These are phyloP conservation scores for Globisporangium megalacanthum DNA, from an alignment of 352 stramenopile genomes.

Conservation along the genomic window DNA sequence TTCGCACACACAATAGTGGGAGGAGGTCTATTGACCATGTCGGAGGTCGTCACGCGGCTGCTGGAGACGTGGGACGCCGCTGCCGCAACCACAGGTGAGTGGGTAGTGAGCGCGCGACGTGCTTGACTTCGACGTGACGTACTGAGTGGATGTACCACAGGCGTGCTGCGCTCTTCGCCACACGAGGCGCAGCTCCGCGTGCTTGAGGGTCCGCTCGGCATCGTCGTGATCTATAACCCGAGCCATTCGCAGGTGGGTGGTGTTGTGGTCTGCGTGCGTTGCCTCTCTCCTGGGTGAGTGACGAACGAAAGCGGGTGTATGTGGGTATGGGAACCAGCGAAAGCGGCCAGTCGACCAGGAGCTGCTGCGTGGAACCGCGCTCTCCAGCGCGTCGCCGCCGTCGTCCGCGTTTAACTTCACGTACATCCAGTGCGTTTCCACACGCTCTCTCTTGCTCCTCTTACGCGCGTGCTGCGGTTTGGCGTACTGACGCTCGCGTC, in stretches of 20 bases:
- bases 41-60: conserved; percentile 6
- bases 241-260: conserved; percentile 28
- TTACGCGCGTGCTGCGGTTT: neutral
- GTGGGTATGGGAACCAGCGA: conserved; percentile 11
- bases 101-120: neutral
- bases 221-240: conserved; percentile 41
- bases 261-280: neutral
- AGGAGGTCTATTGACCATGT: neutral
- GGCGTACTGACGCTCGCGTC: neutral
- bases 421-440: conserved; percentile 34
- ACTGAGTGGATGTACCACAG: conserved; percentile 10
- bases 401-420: conserved; percentile 53
- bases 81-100: conserved; percentile 13
- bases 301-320: no score
- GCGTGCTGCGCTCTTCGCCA: conserved; percentile 31
- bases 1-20: no score
- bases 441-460: neutral
- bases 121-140: neutral
- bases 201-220: conserved; percentile 26
- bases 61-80: conserved; percentile 19
- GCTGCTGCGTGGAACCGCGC: conserved; percentile 11
- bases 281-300: neutral
- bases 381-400: neutral
- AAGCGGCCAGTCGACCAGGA: conserved; percentile 38
- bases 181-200: conserved; percentile 26